These are phyloP conservation scores for Priceomyces medius DNA, from an alignment of 805 yeast genomes.

Conservation along the genomic window DNA sequence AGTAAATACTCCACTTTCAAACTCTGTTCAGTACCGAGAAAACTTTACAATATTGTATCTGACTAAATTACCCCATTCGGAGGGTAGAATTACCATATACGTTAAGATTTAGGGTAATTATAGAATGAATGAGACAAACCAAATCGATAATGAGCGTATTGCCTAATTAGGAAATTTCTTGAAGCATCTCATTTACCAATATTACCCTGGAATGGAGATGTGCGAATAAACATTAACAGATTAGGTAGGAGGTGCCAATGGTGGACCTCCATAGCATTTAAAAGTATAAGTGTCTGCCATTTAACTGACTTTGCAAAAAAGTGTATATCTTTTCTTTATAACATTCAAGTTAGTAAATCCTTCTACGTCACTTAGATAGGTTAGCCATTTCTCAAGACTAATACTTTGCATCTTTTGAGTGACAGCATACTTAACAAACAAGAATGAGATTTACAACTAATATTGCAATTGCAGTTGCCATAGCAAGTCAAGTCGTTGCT, in stretches of 20 bases:
- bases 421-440: neutral
- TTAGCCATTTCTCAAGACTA: slow-evolving; percentile 1
- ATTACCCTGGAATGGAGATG: slow-evolving; percentile 10
- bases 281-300: slow-evolving; percentile 6
- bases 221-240: slow-evolving; percentile 18
- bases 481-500: slow-evolving; percentile 1
- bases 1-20: too few species aligned
- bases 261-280: slow-evolving; percentile 1
- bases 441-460: slow-evolving; percentile 3
- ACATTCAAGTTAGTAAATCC: neutral
- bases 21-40: too few species aligned
- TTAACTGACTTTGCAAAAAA: too few species aligned
- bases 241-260: slow-evolving; percentile 18
- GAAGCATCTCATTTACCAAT: neutral
- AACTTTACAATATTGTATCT: too few species aligned
- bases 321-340: neutral
- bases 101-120: neutral
- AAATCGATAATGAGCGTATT: neutral
- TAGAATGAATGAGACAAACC: neutral
- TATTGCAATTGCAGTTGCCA: slow-evolving; percentile 1
- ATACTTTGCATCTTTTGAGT: neutral
- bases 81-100: neutral
- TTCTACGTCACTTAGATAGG: neutral
- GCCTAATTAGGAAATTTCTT: slow-evolving; percentile 4
- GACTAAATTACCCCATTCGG: neutral